phyloP scores from a whole-genome alignment of 176 grass and related monocot genomes.

The Hsuehochloa calcarea region DNA sequence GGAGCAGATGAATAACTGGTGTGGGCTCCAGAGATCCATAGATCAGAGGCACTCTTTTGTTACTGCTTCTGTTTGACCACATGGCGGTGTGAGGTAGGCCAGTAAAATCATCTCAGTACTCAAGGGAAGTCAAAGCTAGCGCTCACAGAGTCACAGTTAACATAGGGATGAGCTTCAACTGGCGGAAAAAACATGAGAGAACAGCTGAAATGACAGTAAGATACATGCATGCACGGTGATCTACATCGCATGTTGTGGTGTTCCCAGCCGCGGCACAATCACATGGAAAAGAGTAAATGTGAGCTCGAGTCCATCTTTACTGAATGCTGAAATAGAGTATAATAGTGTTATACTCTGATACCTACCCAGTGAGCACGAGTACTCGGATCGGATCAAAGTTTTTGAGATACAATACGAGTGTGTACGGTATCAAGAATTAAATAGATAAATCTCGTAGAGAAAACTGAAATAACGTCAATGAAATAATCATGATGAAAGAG shows the following conservation, averaged over 20 bases:
- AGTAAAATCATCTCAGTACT: background rate
- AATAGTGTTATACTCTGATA: no score
- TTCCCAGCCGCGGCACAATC: background rate
- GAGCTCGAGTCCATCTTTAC: background rate
- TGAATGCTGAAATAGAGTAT: background rate
- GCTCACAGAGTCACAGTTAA: background rate
- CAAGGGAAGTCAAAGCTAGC: background rate
- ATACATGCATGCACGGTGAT: background rate
- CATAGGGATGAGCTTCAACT: background rate
- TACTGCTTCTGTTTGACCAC: conserved; percentile 17
- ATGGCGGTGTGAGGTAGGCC: background rate
- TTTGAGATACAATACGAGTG: no score
- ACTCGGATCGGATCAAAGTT: no score
- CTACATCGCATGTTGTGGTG: background rate
- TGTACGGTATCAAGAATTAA: no score
- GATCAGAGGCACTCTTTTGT: background rate
- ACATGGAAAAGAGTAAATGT: background rate
- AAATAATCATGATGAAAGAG: no score
- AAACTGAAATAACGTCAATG: no score
- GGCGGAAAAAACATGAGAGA: background rate
- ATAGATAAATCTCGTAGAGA: no score
- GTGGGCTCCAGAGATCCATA: conserved; percentile 10
- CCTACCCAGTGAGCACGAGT: no score
- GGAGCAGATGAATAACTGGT: conserved; percentile 4
- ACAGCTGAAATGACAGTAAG: background rate